These are phyloP conservation scores for Craterostigma plantagineum DNA, from an alignment of 257 asterid species.

Conservation along the genomic window DNA sequence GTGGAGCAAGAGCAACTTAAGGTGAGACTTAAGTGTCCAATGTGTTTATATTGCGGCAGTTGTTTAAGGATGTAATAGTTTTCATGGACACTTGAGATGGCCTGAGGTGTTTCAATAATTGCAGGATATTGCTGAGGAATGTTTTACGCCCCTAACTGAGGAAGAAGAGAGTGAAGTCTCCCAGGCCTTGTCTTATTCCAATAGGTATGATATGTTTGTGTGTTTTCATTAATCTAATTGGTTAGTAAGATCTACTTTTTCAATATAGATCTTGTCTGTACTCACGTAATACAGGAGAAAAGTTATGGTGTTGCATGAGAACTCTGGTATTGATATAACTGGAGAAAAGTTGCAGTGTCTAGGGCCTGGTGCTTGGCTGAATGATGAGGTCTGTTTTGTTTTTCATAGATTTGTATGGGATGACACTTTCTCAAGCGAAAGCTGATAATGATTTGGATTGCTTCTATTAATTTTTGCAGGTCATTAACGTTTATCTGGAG, in stretches of 20 bases:
- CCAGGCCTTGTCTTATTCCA: conserved; percentile 21
- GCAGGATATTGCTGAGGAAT: conserved; percentile 44
- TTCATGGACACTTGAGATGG: conserved; percentile 2
- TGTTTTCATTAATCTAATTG: conserved; percentile 1
- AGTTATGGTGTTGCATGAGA: conserved; percentile 40
- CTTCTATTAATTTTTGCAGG: conserved; percentile 24
- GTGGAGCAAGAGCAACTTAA: conserved; percentile 19
- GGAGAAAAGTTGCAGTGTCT: conserved; percentile 69
- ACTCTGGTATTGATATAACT: conserved; percentile 60
- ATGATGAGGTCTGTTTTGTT: conserved; percentile 57
- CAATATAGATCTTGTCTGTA: conserved; percentile 10
- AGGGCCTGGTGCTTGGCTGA: conserved; percentile 65
- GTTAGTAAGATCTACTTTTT: not conserved
- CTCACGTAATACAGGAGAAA: conserved; percentile 24
- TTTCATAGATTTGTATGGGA: not conserved
- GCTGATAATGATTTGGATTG: too few relatives aligned
- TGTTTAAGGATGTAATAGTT: conserved; percentile 2
- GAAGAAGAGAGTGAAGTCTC: conserved; percentile 38
- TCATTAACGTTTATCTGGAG: conserved; percentile 71
- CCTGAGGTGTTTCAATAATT: conserved; percentile 7
- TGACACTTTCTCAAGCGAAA: conserved; percentile 1
- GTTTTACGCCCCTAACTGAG: conserved; percentile 44
- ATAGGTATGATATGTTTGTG: conserved; percentile 21
- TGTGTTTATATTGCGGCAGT: conserved; percentile 4
- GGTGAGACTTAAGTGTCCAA: conserved; percentile 17